Conservation (phyloP, 805 yeast genomes). For the Candida nitratophila region DNA sequence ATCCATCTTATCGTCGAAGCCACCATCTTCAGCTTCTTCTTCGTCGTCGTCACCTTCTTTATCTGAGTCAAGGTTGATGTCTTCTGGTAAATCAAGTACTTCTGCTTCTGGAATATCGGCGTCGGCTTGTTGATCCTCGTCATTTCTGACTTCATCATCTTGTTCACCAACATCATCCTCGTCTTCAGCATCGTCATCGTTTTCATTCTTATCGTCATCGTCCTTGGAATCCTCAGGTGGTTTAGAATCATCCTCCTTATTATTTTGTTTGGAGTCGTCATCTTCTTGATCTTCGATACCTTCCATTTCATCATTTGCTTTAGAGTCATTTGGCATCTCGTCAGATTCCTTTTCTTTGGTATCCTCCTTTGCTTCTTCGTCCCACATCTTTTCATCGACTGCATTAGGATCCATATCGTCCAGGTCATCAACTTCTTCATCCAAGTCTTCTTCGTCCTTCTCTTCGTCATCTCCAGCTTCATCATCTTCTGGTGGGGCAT, state of each 20-base stretch:
- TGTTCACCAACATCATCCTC: slow-evolving; percentile 76
- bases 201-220: slow-evolving; percentile 33
- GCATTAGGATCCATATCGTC: slow-evolving; percentile 93
- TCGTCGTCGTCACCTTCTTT: slow-evolving; percentile 44
- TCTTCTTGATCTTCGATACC: slow-evolving; percentile 33
- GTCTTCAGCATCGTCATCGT: slow-evolving; percentile 45
- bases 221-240: slow-evolving; percentile 28
- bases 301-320: slow-evolving; percentile 43
- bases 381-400: slow-evolving; percentile 97
- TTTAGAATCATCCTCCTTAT: slow-evolving; percentile 28
- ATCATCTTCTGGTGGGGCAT: slow-evolving; percentile 57
- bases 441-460: slow-evolving; percentile 66
- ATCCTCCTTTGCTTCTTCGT: slow-evolving; percentile 75
- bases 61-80: slow-evolving; percentile 80
- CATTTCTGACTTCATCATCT: slow-evolving; percentile 68
- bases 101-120: slow-evolving; percentile 77
- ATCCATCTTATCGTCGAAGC: slow-evolving; percentile 16
- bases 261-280: slow-evolving; percentile 19
- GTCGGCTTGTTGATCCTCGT: slow-evolving; percentile 64
- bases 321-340: slow-evolving; percentile 49
- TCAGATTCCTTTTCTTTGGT: slow-evolving; percentile 81
- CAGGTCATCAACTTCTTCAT: slow-evolving; percentile 83
- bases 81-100: slow-evolving; percentile 86
- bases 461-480: slow-evolving; percentile 43
- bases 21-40: slow-evolving; percentile 24